These are phyloP conservation scores for Annulohypoxylon bovei DNA, from an alignment of 495 filamentous ascomycete species.

Conservation along the genomic window DNA sequence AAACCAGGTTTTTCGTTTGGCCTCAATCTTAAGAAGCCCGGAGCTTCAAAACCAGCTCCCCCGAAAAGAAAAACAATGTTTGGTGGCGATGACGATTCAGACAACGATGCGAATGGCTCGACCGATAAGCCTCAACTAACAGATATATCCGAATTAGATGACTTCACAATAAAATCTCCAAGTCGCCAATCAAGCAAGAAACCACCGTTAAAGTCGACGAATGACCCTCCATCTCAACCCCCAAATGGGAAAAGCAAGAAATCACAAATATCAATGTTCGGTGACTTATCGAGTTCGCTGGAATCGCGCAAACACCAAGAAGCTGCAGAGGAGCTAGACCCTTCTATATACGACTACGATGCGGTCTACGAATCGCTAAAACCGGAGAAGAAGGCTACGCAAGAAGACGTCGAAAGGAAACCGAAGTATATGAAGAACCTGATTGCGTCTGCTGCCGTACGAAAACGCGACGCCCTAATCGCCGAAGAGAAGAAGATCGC, in stretches of 20 bases:
- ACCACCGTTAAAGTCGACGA: slow-evolving; percentile 37
- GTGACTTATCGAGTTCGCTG: slow-evolving; percentile 64
- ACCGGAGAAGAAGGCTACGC: slow-evolving; percentile 52
- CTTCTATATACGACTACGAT: slow-evolving; percentile 82
- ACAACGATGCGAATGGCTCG: slow-evolving; percentile 50
- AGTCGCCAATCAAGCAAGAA: slow-evolving; percentile 35
- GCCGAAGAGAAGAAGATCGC: slow-evolving; percentile 89
- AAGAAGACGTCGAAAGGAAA: slow-evolving; percentile 58
- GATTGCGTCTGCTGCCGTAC: slow-evolving; percentile 80
- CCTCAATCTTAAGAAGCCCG: slow-evolving; percentile 48
- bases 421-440: slow-evolving; percentile 88
- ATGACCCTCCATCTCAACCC: slow-evolving; percentile 32
- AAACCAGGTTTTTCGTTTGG: slow-evolving; percentile 53
- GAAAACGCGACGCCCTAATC: slow-evolving; percentile 87
- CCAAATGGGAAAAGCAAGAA: slow-evolving; percentile 49
- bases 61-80: slow-evolving; percentile 62
- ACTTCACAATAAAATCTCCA: slow-evolving; percentile 30
- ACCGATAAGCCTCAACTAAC: slow-evolving; percentile 34
- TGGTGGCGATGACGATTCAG: slow-evolving; percentile 60
- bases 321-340: slow-evolving; percentile 67
- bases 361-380: slow-evolving; percentile 74
- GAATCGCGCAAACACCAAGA: slow-evolving; percentile 65
- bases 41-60: slow-evolving; percentile 48
- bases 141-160: slow-evolving; percentile 49
- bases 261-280: slow-evolving; percentile 54